phyloP scores from a whole-genome alignment of 2,329 filamentous ascomycete species.

The Thelonectria blattea region DNA sequence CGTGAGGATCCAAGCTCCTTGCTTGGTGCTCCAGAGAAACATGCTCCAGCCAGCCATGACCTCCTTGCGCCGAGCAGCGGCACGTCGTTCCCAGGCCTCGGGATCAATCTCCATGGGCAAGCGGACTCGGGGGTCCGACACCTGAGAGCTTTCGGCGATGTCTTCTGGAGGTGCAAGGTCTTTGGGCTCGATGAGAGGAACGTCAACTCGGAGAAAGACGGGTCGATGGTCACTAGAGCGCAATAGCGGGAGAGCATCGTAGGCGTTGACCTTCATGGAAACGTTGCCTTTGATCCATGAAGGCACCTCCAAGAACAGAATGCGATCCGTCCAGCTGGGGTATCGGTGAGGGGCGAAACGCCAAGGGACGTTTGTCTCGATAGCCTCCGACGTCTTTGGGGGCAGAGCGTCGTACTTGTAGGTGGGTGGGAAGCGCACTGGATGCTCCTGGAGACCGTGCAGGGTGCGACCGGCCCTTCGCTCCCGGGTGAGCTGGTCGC shows the following conservation, averaged over 20 bases:
- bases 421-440: conserved; percentile 83
- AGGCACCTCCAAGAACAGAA: conserved; percentile 75
- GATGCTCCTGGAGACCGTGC: conserved; percentile 78
- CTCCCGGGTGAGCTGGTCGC: conserved; percentile 83
- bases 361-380: conserved; percentile 38
- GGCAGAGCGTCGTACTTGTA: conserved; percentile 78
- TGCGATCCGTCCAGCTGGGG: conserved; percentile 92
- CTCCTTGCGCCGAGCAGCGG: conserved; percentile 53
- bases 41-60: conserved; percentile 60
- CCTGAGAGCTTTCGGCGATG: conserved; percentile 28
- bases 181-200: conserved; percentile 63
- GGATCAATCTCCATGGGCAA: conserved; percentile 61
- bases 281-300: conserved; percentile 51
- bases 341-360: conserved; percentile 77
- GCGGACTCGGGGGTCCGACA: conserved; percentile 50
- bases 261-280: conserved; percentile 63
- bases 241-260: conserved; percentile 78
- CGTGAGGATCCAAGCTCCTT: conserved; percentile 54
- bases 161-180: conserved; percentile 47
- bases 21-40: conserved; percentile 59
- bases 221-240: conserved; percentile 87
- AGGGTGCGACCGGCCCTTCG: conserved; percentile 71
- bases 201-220: conserved; percentile 72
- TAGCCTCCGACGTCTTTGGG: conserved; percentile 40
- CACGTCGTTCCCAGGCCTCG: conserved; percentile 60